Conservation (phyloP, 768 basidiomycete species). For the Pisolithus tinctorius region DNA sequence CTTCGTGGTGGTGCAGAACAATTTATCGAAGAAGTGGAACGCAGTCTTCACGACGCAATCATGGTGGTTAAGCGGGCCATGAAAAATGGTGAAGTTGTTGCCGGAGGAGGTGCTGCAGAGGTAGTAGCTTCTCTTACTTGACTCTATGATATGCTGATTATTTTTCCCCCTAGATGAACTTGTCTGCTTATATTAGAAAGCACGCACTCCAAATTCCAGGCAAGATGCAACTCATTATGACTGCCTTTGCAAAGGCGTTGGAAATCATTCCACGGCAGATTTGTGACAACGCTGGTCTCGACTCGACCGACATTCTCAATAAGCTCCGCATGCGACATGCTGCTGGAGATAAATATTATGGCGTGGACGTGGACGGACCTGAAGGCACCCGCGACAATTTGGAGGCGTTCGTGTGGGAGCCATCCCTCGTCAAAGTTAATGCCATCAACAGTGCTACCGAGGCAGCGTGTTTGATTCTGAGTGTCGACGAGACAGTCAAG, state of each 20-base stretch:
- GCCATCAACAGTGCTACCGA: conserved; percentile 94
- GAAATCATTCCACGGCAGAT: conserved; percentile 98
- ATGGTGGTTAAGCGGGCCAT: conserved; percentile 99
- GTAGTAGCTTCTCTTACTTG: conserved; percentile 33
- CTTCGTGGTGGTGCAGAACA: conserved; percentile 97
- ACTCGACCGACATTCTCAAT: conserved; percentile 95
- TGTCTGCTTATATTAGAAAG: conserved; percentile 90
- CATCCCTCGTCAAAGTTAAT: conserved; percentile 90
- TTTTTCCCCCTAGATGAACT: conserved; percentile 73
- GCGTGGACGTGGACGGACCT: conserved; percentile 88
- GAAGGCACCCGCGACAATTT: conserved; percentile 93
- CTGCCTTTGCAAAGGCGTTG: conserved; percentile 94
- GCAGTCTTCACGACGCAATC: conserved; percentile 95
- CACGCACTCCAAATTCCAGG: conserved; percentile 91
- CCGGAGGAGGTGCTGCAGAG: conserved; percentile 96
- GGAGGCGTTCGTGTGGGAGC: conserved; percentile 99
- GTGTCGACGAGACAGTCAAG: conserved; percentile 95
- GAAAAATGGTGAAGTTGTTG: conserved; percentile 92
- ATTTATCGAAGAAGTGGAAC: conserved; percentile 97
- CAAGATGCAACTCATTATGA: conserved; percentile 89
- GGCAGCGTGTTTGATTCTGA: conserved; percentile 92
- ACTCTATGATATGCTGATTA: neutral
- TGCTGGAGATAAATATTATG: conserved; percentile 81
- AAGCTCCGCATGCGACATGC: conserved; percentile 97
- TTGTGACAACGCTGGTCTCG: conserved; percentile 96